These are phyloP conservation scores for Mycena filopes DNA, from an alignment of 768 basidiomycete species.

Conservation along the genomic window DNA sequence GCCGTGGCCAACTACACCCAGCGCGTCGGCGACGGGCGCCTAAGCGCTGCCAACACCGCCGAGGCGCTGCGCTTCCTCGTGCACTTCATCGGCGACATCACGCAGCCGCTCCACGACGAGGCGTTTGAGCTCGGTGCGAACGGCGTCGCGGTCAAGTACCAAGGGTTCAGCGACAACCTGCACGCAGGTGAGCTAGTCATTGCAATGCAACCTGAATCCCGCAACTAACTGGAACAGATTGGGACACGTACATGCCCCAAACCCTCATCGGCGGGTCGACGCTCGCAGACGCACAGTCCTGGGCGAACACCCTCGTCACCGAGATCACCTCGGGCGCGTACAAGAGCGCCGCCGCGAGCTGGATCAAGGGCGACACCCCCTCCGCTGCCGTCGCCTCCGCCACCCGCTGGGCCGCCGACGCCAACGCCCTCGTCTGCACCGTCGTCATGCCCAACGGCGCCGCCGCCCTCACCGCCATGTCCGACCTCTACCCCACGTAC, in stretches of 20 bases:
- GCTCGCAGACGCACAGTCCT: conserved; percentile 33
- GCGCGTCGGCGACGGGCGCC: conserved; percentile 42
- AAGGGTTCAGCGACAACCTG: conserved; percentile 39
- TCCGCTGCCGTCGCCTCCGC: conserved; percentile 40
- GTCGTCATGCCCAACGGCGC: conserved; percentile 41
- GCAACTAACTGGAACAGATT: no score
- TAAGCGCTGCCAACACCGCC: conserved; percentile 41
- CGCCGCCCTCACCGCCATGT: conserved; percentile 28
- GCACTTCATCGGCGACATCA: conserved; percentile 43
- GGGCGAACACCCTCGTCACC: conserved; percentile 34
- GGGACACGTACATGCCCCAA: conserved; percentile 35
- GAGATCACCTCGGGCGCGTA: conserved; percentile 39
- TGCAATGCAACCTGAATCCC: no score
- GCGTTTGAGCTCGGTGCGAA: conserved; percentile 40
- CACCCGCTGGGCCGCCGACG: conserved; percentile 41
- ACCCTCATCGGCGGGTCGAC: conserved; percentile 34
- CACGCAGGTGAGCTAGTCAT: conserved; percentile 25
- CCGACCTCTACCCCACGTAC: conserved; percentile 34
- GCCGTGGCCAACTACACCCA: conserved; percentile 54
- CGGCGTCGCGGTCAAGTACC: conserved; percentile 34
- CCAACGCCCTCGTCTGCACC: conserved; percentile 42
- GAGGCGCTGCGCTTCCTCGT: conserved; percentile 50
- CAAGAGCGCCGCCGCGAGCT: conserved; percentile 15
- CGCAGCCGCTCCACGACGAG: conserved; percentile 44
- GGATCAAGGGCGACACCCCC: conserved; percentile 27